phyloP scores from a whole-genome alignment of 2,329 filamentous ascomycete species.

The Hypoxylon sp. region DNA sequence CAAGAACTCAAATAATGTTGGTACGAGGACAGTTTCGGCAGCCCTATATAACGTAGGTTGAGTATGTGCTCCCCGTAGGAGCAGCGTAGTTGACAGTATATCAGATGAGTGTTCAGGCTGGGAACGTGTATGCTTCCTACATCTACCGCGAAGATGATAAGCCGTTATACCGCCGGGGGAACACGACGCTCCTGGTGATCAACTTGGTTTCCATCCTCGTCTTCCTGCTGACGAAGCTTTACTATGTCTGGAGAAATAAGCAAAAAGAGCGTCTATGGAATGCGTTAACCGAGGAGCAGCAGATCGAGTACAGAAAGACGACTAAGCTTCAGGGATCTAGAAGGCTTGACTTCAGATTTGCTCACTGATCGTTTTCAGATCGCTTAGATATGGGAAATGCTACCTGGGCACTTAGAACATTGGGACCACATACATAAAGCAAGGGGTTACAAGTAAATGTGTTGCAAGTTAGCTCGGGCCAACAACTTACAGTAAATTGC shows the following conservation, averaged over 20 bases:
- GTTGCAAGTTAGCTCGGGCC: too few species aligned
- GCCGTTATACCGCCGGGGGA: constrained; percentile 68
- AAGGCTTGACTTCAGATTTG: constrained; percentile 43
- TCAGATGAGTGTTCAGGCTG: constrained; percentile 58
- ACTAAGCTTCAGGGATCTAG: constrained; percentile 43
- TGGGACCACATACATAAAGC: too few species aligned
- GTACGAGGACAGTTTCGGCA: constrained; percentile 71
- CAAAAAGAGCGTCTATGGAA: constrained; percentile 64
- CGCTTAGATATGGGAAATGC: too few species aligned
- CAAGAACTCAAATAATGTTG: constrained; percentile 72
- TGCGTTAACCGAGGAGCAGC: constrained; percentile 64
- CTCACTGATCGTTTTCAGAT: constrained; percentile 24
- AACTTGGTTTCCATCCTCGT: constrained; percentile 64
- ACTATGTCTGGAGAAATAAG: constrained; percentile 67
- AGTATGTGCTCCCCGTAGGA: neutral
- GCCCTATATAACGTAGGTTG: constrained; percentile 69
- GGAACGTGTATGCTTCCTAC: constrained; percentile 55
- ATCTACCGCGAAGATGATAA: constrained; percentile 71
- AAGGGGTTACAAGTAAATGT: too few species aligned
- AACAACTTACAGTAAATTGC: too few species aligned
- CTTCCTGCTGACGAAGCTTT: constrained; percentile 66
- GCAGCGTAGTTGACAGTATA: constrained; percentile 1
- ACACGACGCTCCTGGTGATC: constrained; percentile 67
- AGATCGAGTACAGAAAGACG: constrained; percentile 60
- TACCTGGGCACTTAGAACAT: too few species aligned